A percentile compares a stretch with the other conserved stretches of the same genome.
Conservation (phyloP, 257 asterid genomes). For the Solanum pinnatisectum region DNA sequence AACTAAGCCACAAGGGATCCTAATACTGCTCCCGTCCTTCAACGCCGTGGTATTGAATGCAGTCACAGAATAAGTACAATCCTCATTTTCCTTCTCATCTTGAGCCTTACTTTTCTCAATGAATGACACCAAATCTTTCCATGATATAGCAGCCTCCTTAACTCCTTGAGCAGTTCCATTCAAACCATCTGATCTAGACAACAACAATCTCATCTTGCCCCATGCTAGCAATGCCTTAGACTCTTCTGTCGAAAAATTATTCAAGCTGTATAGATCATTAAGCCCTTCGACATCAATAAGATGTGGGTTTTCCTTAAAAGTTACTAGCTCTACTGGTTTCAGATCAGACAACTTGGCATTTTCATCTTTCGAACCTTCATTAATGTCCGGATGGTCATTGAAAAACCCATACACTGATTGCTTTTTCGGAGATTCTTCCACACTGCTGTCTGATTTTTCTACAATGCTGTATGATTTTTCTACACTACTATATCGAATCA, state of each 20-base stretch:
- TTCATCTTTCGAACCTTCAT: constrained; percentile 10
- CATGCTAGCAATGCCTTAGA: constrained; percentile 47
- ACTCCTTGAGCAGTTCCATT: constrained; percentile 78
- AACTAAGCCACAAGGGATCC: constrained; percentile 80
- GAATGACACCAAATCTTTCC: constrained; percentile 32
- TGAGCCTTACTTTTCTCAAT: constrained; percentile 21
- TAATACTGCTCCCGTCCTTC: constrained; percentile 25
- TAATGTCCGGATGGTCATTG: constrained; percentile 33
- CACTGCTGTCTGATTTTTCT: constrained; percentile 34
- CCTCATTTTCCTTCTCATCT: constrained; percentile 2
- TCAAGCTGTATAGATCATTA: constrained; percentile 35
- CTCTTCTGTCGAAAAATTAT: constrained; percentile 32
- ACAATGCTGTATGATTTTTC: constrained; percentile 39
- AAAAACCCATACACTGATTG: constrained; percentile 64
- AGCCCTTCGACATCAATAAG: constrained; percentile 41
- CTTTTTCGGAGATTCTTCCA: constrained; percentile 35
- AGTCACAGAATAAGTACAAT: constrained; percentile 53
- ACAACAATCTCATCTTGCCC: constrained; percentile 48
- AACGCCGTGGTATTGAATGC: constrained; percentile 12
- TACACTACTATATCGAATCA: constrained; percentile 38
- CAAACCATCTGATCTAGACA: constrained; percentile 80
- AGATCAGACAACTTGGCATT: constrained; percentile 10
- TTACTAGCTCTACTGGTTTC: constrained; percentile 8
- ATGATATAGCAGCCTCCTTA: constrained; percentile 59
- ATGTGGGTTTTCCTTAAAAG: constrained; percentile 29